Percentiles rank a stretch among this genome's conserved stretches.
Evolutionary conservation across 2,329 filamentous ascomycete genomes (phyloP).

Genomic region (Penicillium sp.): DNA sequence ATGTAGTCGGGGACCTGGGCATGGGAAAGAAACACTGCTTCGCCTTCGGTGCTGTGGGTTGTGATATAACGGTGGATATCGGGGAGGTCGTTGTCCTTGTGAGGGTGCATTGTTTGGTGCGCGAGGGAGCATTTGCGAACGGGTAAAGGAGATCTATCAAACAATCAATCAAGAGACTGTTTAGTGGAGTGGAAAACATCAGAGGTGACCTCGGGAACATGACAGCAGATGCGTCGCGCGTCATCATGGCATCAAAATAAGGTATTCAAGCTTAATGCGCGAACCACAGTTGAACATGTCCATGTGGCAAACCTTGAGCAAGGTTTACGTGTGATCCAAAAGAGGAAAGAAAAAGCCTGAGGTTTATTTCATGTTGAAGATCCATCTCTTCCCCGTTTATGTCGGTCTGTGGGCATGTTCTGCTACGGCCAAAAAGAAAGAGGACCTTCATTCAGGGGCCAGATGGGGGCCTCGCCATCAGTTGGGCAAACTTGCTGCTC

Average conservation of each 20-base stretch:
- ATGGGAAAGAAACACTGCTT: constrained; percentile 37
- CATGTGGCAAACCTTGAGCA: no score
- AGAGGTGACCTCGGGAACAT: not conserved
- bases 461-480: no score
- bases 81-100: constrained; percentile 29
- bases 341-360: no score
- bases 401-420: no score
- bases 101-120: constrained; percentile 3
- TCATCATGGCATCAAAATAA: constrained; percentile 2
- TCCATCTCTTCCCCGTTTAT: no score
- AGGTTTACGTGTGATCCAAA: no score
- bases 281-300: no score
- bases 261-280: not conserved
- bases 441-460: no score
- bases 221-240: not conserved
- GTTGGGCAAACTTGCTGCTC: constrained; percentile 20
- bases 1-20: constrained; percentile 35
- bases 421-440: no score
- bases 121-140: not conserved
- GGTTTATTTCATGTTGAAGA: no score
- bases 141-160: not conserved
- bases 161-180: no score
- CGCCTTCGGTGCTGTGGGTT: constrained; percentile 37
- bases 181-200: no score
- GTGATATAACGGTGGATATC: constrained; percentile 40